Evolutionary conservation across 2,329 filamentous ascomycete species (phyloP).

Genomic region (Fusarium sambucinum): DNA sequence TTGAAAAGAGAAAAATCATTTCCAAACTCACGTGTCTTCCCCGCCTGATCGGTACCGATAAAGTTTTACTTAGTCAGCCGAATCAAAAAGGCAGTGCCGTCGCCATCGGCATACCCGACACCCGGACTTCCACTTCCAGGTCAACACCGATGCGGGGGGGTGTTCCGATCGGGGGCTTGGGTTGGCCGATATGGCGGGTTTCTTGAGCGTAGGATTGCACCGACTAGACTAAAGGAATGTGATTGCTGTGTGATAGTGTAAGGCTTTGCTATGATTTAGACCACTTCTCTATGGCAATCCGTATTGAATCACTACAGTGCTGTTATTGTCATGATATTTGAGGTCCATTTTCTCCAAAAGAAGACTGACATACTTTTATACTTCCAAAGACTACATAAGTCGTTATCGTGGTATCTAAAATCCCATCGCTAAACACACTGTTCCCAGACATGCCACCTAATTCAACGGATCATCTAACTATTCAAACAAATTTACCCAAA

Average conservation of each 20-base stretch:
- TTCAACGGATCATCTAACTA: neutral
- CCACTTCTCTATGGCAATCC: neutral
- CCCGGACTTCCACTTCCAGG: slow-evolving; percentile 15
- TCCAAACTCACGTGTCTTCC: slow-evolving; percentile 24
- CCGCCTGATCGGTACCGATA: neutral
- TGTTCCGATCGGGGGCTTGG: slow-evolving; percentile 13
- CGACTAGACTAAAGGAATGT: slow-evolving; percentile 21
- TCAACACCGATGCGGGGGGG: slow-evolving; percentile 22
- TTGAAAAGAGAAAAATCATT: neutral
- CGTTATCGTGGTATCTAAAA: slow-evolving; percentile 29
- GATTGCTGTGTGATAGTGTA: neutral
- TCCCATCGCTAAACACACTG: slow-evolving; percentile 7
- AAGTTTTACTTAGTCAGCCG: slow-evolving; percentile 12
- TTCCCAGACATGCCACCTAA: neutral
- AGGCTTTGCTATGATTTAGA: neutral
- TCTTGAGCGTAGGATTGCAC: neutral
- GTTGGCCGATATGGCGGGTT: neutral
- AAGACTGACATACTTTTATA: neutral
- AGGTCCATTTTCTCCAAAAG: neutral
- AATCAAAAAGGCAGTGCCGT: slow-evolving; percentile 12
- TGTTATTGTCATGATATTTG: neutral
- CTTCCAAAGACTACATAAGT: slow-evolving; percentile 10
- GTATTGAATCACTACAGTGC: neutral
- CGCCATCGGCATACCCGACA: slow-evolving; percentile 18
- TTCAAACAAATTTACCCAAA: neutral